A percentile compares a stretch with the other conserved stretches of the same genome.
Evolutionary conservation across 495 filamentous ascomycete genomes (phyloP).

Genomic region (Hypoxylon crocopeplum): DNA sequence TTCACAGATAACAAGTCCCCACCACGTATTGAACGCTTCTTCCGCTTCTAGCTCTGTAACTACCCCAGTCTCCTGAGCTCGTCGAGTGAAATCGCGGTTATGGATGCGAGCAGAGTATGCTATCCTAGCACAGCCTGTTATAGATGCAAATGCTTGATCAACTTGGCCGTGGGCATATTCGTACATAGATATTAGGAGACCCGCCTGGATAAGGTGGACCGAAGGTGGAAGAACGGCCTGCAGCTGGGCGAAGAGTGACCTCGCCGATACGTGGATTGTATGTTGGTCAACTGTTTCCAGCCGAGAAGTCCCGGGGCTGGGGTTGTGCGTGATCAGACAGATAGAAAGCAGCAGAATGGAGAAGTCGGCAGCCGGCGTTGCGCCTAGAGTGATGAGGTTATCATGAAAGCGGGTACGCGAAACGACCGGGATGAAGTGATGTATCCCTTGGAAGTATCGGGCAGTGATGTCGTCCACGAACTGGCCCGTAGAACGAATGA

Average conservation of each 20-base stretch:
- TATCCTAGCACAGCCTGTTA: conserved; percentile 41
- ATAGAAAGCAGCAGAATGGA: conserved; percentile 47
- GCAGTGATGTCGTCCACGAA: conserved; percentile 44
- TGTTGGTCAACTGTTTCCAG: conserved; percentile 29
- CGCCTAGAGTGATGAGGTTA: conserved; percentile 28
- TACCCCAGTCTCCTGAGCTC: background rate
- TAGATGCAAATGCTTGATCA: conserved; percentile 41
- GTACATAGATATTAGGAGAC: conserved; percentile 29
- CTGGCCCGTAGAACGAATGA: conserved; percentile 42
- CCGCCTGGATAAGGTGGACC: conserved; percentile 44
- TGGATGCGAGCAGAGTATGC: conserved; percentile 39
- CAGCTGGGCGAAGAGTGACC: conserved; percentile 46
- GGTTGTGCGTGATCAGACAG: conserved; percentile 37
- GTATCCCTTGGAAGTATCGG: conserved; percentile 48
- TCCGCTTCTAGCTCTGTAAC: conserved; percentile 24
- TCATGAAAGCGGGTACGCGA: conserved; percentile 42
- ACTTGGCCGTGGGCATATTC: conserved; percentile 39
- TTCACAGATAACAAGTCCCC: conserved; percentile 44
- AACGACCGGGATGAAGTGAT: conserved; percentile 47
- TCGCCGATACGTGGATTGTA: conserved; percentile 43
- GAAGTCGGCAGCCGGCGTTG: conserved; percentile 35
- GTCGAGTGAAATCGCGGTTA: background rate
- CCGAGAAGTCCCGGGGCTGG: conserved; percentile 5
- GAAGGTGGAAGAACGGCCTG: conserved; percentile 37
- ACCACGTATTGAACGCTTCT: conserved; percentile 47